Base-by-base conservation (phyloP, 352 stramenopile genomes). In the Globisporangium radiosum region DNA sequence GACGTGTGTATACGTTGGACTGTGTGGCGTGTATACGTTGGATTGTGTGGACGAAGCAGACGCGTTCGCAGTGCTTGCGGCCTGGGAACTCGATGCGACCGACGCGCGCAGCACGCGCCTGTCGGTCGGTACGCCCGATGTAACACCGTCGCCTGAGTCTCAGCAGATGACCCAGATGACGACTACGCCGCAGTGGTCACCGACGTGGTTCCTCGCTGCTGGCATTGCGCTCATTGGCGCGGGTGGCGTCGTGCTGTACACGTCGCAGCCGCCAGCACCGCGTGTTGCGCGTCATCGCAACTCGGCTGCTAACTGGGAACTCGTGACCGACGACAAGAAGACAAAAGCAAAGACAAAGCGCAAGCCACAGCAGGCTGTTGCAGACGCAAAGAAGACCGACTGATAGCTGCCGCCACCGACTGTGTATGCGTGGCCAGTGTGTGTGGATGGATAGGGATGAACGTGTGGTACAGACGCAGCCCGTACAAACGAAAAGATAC, bases 181-280 rank as follows among this genome's bases (percentile, higher is more conserved):
- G 25, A 25, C 42, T 15, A 25, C 48, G 10, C 25, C 39, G 7
- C 38, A 43, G 56, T 43, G 37, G 17, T 9, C 74, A 25, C 59
- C 68, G 15, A 76, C 54, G 17, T 85, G 67, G 69, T 51, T 88
- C 4, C 68, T 90, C 19, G 69, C 59, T 0, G 75, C 70, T 37
- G 80, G 80, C 43, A 52, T 90, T 33, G 57, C 57, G 45, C 69
- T 88, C 11, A 65, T 90, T n/a, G 68, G 63, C 1, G 69, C 64
- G 3, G 80, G 78, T 14, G 49, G 73, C 51, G 69, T 85, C 4
- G 63, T 86, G 48, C 66, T 85, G 57, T 85, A 85, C 63, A 68
- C 66, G 33, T 69, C 71, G 19, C 71, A 78, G 51, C 70, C 72
- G 19, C 68, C 68, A 36, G 51, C 66, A 6, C 56, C 68, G 5